phyloP scores from a whole-genome alignment of 768 basidiomycete genomes.

The Inosperma sp. region DNA sequence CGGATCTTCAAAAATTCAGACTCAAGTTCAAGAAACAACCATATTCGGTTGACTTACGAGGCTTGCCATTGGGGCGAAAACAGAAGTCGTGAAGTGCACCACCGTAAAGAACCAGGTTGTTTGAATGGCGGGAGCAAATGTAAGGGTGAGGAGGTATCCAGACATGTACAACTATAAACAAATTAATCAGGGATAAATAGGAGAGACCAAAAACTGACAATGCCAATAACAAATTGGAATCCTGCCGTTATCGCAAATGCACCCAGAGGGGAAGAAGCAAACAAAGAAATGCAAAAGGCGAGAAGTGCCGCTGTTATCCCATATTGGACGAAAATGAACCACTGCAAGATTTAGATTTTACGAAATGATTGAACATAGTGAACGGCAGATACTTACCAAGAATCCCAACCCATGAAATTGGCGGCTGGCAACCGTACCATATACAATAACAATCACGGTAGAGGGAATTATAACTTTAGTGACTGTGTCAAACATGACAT shows the following conservation, averaged over 20 bases:
- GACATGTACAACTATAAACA: too few relatives aligned
- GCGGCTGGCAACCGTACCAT: conserved; percentile 44
- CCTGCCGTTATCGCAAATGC: conserved; percentile 71
- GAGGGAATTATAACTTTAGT: conserved; percentile 55
- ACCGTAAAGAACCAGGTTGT: conserved; percentile 58
- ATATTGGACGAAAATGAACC: too few relatives aligned
- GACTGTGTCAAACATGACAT: too few relatives aligned
- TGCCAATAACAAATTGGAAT: conserved; percentile 66
- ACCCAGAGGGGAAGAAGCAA: too few relatives aligned
- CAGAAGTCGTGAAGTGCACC: too few relatives aligned
- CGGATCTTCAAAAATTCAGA: conserved; percentile 26
- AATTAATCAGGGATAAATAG: conserved; percentile 44
- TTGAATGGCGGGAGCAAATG: conserved; percentile 60
- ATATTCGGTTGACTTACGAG: conserved; percentile 41
- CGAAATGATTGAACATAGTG: background rate
- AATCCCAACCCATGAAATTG: conserved; percentile 71
- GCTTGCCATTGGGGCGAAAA: conserved; percentile 60
- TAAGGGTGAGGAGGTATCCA: conserved; percentile 65
- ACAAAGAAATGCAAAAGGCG: conserved; percentile 58
- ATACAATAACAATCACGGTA: conserved; percentile 59
- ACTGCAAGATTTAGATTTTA: conserved; percentile 25
- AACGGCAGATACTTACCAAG: background rate
- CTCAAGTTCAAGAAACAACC: background rate
- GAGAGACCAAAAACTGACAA: conserved; percentile 41
- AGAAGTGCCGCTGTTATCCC: conserved; percentile 65